Evolutionary conservation across 768 basidiomycete species (phyloP).

Genomic region (Trametes meyenii): DNA sequence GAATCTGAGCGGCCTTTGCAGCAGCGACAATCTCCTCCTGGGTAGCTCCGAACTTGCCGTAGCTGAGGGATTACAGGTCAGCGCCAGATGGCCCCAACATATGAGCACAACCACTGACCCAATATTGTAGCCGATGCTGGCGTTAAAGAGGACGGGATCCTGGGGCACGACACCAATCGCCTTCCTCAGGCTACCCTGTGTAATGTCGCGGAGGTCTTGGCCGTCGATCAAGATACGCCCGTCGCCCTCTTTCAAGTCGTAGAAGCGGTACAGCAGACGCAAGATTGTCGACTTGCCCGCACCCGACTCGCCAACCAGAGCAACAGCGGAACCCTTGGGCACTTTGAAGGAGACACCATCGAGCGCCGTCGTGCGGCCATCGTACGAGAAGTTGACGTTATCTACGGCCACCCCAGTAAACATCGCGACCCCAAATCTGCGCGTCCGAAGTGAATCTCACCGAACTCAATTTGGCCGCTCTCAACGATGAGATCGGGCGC

Average conservation of each 20-base stretch:
- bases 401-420: slow-evolving; percentile 44
- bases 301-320: slow-evolving; percentile 85
- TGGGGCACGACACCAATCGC: slow-evolving; percentile 93
- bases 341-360: slow-evolving; percentile 86
- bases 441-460: slow-evolving; percentile 42
- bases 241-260: slow-evolving; percentile 80
- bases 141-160: slow-evolving; percentile 74
- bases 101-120: slow-evolving; percentile 44
- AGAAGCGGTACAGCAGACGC: slow-evolving; percentile 90
- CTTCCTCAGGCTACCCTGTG: slow-evolving; percentile 75
- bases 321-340: slow-evolving; percentile 84
- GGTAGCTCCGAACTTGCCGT: slow-evolving; percentile 75
- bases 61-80: slow-evolving; percentile 41
- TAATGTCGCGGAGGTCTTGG: slow-evolving; percentile 85
- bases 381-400: slow-evolving; percentile 87
- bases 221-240: slow-evolving; percentile 85
- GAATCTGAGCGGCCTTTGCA: slow-evolving; percentile 83
- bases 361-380: slow-evolving; percentile 67
- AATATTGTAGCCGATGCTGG: slow-evolving; percentile 73
- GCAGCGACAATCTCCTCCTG: slow-evolving; percentile 78
- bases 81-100: not conserved
- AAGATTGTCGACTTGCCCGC: slow-evolving; percentile 84
- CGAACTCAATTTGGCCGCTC: slow-evolving; percentile 86
- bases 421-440: slow-evolving; percentile 4
- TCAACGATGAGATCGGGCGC: slow-evolving; percentile 73